These are phyloP conservation scores for Ambrosia trifida DNA, from an alignment of 129 eudicot species.

Conservation along the genomic window DNA sequence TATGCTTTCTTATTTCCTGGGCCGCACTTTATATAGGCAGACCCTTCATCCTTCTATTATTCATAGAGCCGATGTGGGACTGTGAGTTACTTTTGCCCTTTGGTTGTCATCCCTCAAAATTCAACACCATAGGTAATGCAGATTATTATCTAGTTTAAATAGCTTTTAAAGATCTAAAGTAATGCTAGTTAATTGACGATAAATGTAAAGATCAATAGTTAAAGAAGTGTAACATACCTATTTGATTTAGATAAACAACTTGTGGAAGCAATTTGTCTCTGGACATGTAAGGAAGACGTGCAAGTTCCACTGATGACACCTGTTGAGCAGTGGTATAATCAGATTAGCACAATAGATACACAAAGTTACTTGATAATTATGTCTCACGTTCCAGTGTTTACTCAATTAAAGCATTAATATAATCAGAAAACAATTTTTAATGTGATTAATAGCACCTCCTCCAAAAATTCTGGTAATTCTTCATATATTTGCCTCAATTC, in stretches of 20 bases:
- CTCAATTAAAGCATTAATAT: conserved; percentile 43
- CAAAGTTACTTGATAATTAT: neutral
- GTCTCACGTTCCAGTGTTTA: conserved; percentile 50
- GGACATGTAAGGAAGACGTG: conserved; percentile 71
- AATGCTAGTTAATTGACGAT: neutral
- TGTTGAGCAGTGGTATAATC: conserved; percentile 33
- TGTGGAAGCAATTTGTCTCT: conserved; percentile 56
- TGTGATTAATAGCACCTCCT: conserved; percentile 56
- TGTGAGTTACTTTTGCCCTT: neutral
- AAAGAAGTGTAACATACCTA: conserved; percentile 48
- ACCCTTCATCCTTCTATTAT: neutral
- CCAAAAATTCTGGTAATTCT: conserved; percentile 91
- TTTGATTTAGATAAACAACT: conserved; percentile 79
- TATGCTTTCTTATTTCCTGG: conserved; percentile 30
- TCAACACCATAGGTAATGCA: neutral
- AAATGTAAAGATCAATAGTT: conserved; percentile 18
- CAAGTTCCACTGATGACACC: conserved; percentile 83
- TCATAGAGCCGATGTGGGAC: neutral
- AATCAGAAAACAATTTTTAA: conserved; percentile 10
- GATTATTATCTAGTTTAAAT: neutral
- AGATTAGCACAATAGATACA: conserved; percentile 13
- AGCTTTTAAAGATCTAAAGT: neutral
- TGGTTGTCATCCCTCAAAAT: neutral
- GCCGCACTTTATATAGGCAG: neutral
- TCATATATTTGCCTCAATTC: conserved; percentile 97